These are phyloP conservation scores for Dryadomyces sulphureus DNA, from an alignment of 2,329 filamentous ascomycete species.

Conservation along the genomic window DNA sequence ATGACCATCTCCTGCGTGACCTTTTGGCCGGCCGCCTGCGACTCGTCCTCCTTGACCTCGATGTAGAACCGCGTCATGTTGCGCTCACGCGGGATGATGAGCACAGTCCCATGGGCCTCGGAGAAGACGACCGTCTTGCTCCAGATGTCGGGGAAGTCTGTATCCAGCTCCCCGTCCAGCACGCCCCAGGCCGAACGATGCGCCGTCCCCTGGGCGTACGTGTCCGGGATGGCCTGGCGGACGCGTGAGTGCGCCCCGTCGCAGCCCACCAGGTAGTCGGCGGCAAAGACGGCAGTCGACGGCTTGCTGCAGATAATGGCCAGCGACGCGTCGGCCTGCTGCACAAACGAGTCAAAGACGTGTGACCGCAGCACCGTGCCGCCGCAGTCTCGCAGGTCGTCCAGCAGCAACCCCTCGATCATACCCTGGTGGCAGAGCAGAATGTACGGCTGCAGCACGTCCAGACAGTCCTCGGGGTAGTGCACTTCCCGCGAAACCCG, in stretches of 20 bases:
- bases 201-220: not conserved
- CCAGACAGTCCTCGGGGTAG: conserved; percentile 37
- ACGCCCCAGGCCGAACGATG: conserved; percentile 47
- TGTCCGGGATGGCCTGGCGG: conserved; percentile 40
- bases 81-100: conserved; percentile 57
- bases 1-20: conserved; percentile 34
- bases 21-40: conserved; percentile 14
- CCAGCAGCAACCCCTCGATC: conserved; percentile 54
- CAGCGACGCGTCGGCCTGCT: not conserved
- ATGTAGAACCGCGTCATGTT: conserved; percentile 55
- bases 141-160: conserved; percentile 62
- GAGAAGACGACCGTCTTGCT: conserved; percentile 57
- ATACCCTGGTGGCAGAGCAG: conserved; percentile 57
- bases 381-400: conserved; percentile 51
- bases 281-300: conserved; percentile 7
- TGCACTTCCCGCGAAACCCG: conserved; percentile 33
- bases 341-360: conserved; percentile 38
- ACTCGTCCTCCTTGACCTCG: conserved; percentile 33
- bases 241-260: conserved; percentile 60
- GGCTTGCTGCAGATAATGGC: not conserved
- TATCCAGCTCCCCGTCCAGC: conserved; percentile 53
- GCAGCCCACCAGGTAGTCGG: conserved; percentile 54
- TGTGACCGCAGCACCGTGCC: conserved; percentile 48
- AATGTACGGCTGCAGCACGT: conserved; percentile 39
- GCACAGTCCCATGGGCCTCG: conserved; percentile 49